Conservation (phyloP, 2,329 filamentous ascomycete species). For the Metarhizium anisopliae region DNA sequence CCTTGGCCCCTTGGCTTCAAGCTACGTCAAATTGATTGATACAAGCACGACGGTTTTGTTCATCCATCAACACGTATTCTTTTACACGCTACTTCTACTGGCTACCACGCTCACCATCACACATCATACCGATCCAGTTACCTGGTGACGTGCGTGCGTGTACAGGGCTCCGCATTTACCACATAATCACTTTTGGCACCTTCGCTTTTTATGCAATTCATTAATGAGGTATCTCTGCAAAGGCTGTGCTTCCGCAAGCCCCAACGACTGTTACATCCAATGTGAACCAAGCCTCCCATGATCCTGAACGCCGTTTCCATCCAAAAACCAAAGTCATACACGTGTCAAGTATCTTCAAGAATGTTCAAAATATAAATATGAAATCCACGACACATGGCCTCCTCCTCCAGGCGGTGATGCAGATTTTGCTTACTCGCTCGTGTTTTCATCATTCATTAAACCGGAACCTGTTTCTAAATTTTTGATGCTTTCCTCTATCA, state of each 20-base stretch:
- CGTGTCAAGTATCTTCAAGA: slow-evolving; percentile 1
- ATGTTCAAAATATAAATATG: background rate
- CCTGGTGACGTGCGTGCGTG: background rate
- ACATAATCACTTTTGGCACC: background rate
- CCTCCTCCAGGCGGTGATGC: background rate
- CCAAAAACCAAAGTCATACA: background rate
- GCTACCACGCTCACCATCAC: no score
- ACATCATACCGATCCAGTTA: no score
- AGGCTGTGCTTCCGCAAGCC: background rate
- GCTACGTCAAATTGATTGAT: no score
- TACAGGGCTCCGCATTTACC: background rate
- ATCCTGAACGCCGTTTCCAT: slow-evolving; percentile 9
- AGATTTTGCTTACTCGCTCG: background rate
- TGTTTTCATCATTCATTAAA: slow-evolving; percentile 1
- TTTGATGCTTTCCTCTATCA: background rate
- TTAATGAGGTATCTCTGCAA: slow-evolving; percentile 9
- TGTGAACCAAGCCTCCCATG: background rate
- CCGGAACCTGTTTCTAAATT: slow-evolving; percentile 1
- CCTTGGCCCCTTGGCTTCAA: no score
- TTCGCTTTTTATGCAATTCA: background rate
- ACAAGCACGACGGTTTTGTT: no score
- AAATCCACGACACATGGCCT: background rate
- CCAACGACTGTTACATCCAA: background rate
- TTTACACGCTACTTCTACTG: no score
- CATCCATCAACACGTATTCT: no score